phyloP scores from a whole-genome alignment of 2,329 filamentous ascomycete genomes.

The Fusarium sp. region DNA sequence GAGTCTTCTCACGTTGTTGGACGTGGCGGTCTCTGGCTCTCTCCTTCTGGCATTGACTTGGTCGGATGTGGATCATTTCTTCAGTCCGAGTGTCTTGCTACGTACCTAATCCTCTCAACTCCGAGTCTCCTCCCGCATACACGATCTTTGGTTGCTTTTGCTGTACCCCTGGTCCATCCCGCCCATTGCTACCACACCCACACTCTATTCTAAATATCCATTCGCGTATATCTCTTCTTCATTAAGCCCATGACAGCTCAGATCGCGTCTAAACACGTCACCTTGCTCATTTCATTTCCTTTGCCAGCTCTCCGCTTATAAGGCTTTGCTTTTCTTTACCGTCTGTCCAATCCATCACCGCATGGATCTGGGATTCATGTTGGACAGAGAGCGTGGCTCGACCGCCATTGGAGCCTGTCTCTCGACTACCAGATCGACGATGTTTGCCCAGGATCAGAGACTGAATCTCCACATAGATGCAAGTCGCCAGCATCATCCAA shows the following conservation, averaged over 20 bases:
- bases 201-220: constrained; percentile 12
- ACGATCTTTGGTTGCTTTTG: constrained; percentile 43
- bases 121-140: constrained; percentile 32
- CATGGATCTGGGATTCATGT: constrained; percentile 8
- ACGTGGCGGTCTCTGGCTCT: not conserved
- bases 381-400: not conserved
- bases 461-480: not conserved
- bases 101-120: not conserved
- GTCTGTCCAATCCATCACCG: constrained; percentile 1
- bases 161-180: constrained; percentile 35
- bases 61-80: constrained; percentile 26
- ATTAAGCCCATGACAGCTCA: constrained; percentile 16
- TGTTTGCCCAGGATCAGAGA: not conserved
- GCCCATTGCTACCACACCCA: constrained; percentile 36
- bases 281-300: constrained; percentile 12
- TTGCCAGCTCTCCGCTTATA: constrained; percentile 8
- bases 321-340: not conserved
- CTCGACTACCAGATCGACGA: constrained; percentile 17
- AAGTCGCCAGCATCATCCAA: constrained; percentile 10
- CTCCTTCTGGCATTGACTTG: constrained; percentile 3
- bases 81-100: not conserved
- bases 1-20: constrained; percentile 24
- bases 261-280: constrained; percentile 30
- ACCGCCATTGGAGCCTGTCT: constrained; percentile 15
- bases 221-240: constrained; percentile 11